phyloP scores from a whole-genome alignment of 2,329 filamentous ascomycete genomes.

The Penicillium sp. region DNA sequence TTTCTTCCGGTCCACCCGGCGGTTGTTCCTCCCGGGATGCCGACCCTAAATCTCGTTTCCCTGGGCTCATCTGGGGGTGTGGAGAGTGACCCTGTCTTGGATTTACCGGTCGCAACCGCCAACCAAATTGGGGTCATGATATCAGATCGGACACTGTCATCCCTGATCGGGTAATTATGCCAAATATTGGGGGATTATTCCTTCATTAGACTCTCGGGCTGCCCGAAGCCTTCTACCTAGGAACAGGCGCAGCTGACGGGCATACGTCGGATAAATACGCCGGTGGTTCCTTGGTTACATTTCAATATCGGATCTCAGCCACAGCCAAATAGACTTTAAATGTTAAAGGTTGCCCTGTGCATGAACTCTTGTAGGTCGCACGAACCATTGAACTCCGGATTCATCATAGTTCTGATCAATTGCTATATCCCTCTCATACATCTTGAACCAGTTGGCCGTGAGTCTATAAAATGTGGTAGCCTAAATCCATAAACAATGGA shows the following conservation, averaged over 20 bases:
- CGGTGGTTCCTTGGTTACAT: background rate
- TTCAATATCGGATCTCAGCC: background rate
- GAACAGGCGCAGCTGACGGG: background rate
- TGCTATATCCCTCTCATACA: no score
- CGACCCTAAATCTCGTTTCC: slow-evolving; percentile 1
- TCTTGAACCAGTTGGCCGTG: no score
- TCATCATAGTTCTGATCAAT: no score
- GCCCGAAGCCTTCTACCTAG: background rate
- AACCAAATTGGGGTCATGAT: background rate
- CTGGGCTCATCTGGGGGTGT: background rate
- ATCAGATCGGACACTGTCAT: background rate
- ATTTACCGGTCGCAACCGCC: background rate
- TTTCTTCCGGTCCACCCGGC: background rate
- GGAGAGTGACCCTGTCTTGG: background rate
- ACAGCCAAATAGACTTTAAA: background rate
- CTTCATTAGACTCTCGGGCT: background rate
- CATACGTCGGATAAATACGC: background rate
- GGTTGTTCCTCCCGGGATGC: slow-evolving; percentile 2
- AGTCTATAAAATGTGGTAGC: no score
- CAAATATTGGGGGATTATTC: background rate
- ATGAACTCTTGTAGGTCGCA: background rate
- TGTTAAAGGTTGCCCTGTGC: background rate
- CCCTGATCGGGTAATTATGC: background rate
- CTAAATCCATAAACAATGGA: no score
- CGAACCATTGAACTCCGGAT: no score